Percentiles rank a stretch among this genome's conserved stretches.
phyloP scores from a whole-genome alignment of 805 yeast species.

The Metschnikowia picachoensis region DNA sequence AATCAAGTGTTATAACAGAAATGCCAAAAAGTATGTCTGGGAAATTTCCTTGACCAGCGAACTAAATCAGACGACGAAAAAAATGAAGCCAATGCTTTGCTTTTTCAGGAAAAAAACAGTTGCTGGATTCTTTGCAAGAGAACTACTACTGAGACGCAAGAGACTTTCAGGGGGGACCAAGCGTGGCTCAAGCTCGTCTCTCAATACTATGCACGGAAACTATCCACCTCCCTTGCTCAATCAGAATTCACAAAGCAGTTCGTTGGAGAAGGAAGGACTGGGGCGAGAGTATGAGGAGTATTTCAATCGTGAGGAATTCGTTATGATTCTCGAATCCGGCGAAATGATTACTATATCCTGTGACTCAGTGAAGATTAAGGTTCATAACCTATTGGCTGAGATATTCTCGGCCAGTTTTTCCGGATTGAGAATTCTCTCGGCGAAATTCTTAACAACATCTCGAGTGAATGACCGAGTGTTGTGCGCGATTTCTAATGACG shows the following conservation, averaged over 20 bases:
- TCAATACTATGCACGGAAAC: slow-evolving; percentile 28
- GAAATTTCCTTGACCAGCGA: slow-evolving; percentile 40
- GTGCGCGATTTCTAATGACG: slow-evolving; percentile 46
- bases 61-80: slow-evolving; percentile 18
- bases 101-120: slow-evolving; percentile 57
- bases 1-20: slow-evolving; percentile 60
- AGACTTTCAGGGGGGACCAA: slow-evolving; percentile 31
- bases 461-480: slow-evolving; percentile 72
- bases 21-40: slow-evolving; percentile 56
- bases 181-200: slow-evolving; percentile 24
- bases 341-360: slow-evolving; percentile 47
- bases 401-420: slow-evolving; percentile 15
- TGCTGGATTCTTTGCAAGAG: slow-evolving; percentile 41
- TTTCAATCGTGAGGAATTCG: slow-evolving; percentile 42
- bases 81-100: slow-evolving; percentile 45
- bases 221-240: slow-evolving; percentile 27
- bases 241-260: not conserved
- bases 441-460: slow-evolving; percentile 60
- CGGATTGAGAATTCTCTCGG: slow-evolving; percentile 39
- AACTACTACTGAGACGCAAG: slow-evolving; percentile 23
- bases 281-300: slow-evolving; percentile 14
- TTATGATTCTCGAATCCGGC: slow-evolving; percentile 52
- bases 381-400: slow-evolving; percentile 22
- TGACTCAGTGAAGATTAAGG: slow-evolving; percentile 41
- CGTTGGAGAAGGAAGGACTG: not conserved